Evolutionary conservation across 2,329 filamentous ascomycete species (phyloP), one percentile per base, ranked within the genome.

Genomic region (Claviceps maximensis): DNA sequence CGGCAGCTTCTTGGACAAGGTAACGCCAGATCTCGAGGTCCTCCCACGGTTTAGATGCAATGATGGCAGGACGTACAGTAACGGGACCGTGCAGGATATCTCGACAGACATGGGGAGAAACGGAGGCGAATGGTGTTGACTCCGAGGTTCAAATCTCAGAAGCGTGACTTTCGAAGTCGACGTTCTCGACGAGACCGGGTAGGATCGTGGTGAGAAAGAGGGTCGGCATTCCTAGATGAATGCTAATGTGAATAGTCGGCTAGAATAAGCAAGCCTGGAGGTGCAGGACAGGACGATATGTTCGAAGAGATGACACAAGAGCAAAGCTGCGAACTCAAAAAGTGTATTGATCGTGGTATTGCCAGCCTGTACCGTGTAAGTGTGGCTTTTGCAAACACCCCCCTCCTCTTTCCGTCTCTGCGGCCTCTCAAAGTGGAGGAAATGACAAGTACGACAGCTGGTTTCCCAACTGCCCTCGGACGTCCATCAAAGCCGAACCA

Each of bases 21-120:
- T 51, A 44, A 59, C 52, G 51, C 52, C 47, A 25, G 55, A 57
- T 47, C 54, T 56, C 40, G 56, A 53, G 40, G 55, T 53, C 41
- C 55, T 54, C 59, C 55, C 55, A 51, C 55, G 59, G 48, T 55
- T 47, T 54, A 56, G 58, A 56, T 50, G 56, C 56, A 55, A 53
- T 21, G 58, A 54, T 45, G 59, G 60, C 45, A 60, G 60, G 41
- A 49, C 45, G 41, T 49, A 53, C 42, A 59, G 54, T 55, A 61
- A 54, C 29, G 58, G 59, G 29, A 46, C 54, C 56, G 59, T 53
- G 47, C 56, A 52, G 40, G 57, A 56, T 50, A 59, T 59, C 50
- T 59, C 58, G 60, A 62, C 56, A 56, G 61, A 67, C 65, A 67
- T 67, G 56, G 44, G 56, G 56, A 51, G 50, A 44, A 45, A 21